A percentile compares a stretch with the other conserved stretches of the same genome.
Conservation (phyloP, 345 rosid species). For the Tarenaya hassleriana region DNA sequence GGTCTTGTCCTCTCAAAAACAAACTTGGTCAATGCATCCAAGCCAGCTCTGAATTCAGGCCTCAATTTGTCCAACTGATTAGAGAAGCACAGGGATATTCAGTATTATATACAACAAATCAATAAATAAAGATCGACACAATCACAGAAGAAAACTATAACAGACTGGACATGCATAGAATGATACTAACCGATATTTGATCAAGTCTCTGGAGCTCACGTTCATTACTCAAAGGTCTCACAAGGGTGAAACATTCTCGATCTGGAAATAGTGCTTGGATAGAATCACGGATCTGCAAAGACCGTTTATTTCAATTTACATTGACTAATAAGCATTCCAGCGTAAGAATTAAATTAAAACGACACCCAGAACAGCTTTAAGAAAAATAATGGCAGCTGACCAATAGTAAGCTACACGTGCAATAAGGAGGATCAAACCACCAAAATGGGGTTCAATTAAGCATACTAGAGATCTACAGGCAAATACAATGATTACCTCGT, state of each 20-base stretch:
- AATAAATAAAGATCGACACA: slow-evolving; percentile 6
- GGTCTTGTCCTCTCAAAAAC: slow-evolving; percentile 98
- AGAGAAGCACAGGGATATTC: slow-evolving; percentile 8
- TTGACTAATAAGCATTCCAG: neutral
- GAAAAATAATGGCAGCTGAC: no score
- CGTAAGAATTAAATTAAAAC: neutral
- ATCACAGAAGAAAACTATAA: neutral
- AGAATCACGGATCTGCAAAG: slow-evolving; percentile 76
- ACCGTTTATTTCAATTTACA: neutral
- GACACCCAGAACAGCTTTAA: neutral
- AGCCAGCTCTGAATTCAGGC: slow-evolving; percentile 79
- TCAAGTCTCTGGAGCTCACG: slow-evolving; percentile 84
- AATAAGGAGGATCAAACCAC: neutral
- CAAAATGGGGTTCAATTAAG: slow-evolving; percentile 7
- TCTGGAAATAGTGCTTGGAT: slow-evolving; percentile 90
- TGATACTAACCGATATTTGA: slow-evolving; percentile 67
- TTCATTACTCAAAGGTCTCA: slow-evolving; percentile 84
- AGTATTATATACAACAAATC: neutral
- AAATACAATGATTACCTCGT: slow-evolving; percentile 56
- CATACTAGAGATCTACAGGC: slow-evolving; percentile 1
- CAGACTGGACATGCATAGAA: neutral
- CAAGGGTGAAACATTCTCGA: slow-evolving; percentile 89
- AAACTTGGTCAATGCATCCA: slow-evolving; percentile 89
- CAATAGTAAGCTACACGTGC: neutral
- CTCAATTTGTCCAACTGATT: slow-evolving; percentile 65